Base-by-base conservation (phyloP, 2,329 filamentous ascomycete genomes). In the Talaromyces sp. region DNA sequence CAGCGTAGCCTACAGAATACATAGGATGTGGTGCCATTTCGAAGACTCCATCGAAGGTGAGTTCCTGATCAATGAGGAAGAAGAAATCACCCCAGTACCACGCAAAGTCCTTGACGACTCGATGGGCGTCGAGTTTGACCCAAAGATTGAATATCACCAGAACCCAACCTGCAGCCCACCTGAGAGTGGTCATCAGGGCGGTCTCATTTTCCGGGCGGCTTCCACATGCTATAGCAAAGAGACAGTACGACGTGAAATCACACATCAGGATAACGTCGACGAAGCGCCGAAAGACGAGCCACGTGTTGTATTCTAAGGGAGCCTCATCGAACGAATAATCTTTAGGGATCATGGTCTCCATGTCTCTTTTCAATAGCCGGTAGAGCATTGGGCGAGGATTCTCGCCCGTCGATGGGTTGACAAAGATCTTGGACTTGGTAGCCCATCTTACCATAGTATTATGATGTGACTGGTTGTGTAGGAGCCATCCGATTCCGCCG, bases 81-180 rank as follows among this genome's bases (percentile, higher is more conserved):
- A 98, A 99, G 81, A 98, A 98, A 79, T 99, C 95, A 68, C 95
- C 95, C 95, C 95, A 99, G 80, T 98, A 99, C 95, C 95, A 99
- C 31, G 95, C 95, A 81, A 93, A 99, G 79, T 99, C 95, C 79
- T 98, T 98, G 75, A 99, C 95, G 59, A 99, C 95, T 67, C 95
- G 87, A 78, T 99, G 95, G 22, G 95, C 95, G 79, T 99, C 95
- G 68, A 99, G 85, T 81, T 99, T 99, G 69, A 99, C 95, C 93
- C 95, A 98, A 25, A 98, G 85, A 77, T 98, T 99, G 85, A 99
- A 98, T 65, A 91, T 85, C 68, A 99, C 89, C 29, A 98, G 84
- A 47, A 85, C 79, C 69, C 94, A 85, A 61, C 95, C 95, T 56
- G 89, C 83, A 3, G 82, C 75, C 95, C 95, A 99, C 67, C 95